Evolutionary conservation across 352 stramenopile genomes (phyloP).

Genomic region (Phytophthora cajani): DNA sequence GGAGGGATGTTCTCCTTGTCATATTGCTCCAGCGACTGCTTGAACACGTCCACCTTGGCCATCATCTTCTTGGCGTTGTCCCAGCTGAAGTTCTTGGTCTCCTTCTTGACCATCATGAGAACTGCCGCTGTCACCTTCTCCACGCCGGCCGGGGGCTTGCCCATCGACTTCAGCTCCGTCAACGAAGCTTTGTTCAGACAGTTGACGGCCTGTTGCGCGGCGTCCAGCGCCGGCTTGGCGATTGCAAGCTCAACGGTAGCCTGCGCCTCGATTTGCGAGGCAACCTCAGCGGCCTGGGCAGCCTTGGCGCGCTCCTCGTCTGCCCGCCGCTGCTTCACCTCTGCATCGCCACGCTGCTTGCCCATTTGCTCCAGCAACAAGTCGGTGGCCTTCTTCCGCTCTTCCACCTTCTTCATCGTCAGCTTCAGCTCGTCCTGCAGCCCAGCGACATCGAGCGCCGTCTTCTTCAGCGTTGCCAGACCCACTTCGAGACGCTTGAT

Average conservation of each 20-base stretch:
- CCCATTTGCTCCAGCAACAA: slow-evolving; percentile 89
- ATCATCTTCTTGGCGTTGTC: slow-evolving; percentile 97
- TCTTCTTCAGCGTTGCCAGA: slow-evolving; percentile 86
- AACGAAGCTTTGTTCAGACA: slow-evolving; percentile 90
- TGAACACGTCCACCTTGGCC: slow-evolving; percentile 94
- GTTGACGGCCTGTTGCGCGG: slow-evolving; percentile 87
- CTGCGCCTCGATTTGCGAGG: slow-evolving; percentile 72
- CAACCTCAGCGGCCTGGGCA: slow-evolving; percentile 68
- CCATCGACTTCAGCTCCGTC: slow-evolving; percentile 90
- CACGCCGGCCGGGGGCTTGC: slow-evolving; percentile 86
- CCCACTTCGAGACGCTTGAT: slow-evolving; percentile 88
- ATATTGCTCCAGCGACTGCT: slow-evolving; percentile 90
- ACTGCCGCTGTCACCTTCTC: slow-evolving; percentile 91
- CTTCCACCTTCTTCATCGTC: slow-evolving; percentile 92
- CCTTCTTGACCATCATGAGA: slow-evolving; percentile 93
- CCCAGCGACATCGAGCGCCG: slow-evolving; percentile 72
- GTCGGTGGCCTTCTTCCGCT: slow-evolving; percentile 90
- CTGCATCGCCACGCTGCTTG: slow-evolving; percentile 88
- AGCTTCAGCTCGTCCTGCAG: slow-evolving; percentile 87
- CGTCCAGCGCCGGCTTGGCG: slow-evolving; percentile 85
- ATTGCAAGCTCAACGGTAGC: slow-evolving; percentile 75
- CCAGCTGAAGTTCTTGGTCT: slow-evolving; percentile 95
- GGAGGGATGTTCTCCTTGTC: slow-evolving; percentile 92
- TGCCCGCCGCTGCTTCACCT: slow-evolving; percentile 85
- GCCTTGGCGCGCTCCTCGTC: slow-evolving; percentile 84